phyloP scores from a whole-genome alignment of 2,329 filamentous ascomycete genomes.

The Epichloe hybrida region DNA sequence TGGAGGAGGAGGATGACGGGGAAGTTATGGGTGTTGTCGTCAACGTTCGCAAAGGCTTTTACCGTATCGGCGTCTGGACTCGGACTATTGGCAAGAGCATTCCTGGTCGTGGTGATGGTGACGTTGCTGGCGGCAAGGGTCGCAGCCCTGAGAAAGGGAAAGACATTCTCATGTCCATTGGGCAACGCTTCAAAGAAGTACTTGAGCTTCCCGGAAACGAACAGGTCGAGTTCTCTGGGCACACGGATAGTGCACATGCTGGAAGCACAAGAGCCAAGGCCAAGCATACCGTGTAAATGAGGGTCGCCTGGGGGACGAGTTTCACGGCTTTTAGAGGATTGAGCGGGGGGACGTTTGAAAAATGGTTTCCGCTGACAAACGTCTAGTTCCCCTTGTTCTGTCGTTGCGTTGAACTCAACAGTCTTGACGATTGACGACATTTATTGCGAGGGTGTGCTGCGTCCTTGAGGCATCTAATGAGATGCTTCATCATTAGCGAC shows the following conservation, averaged over 20 bases:
- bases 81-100: constrained; percentile 81
- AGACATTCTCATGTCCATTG: constrained; percentile 73
- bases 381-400: background rate
- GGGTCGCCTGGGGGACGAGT: background rate
- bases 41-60: constrained; percentile 97
- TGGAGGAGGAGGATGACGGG: constrained; percentile 91
- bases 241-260: constrained; percentile 84
- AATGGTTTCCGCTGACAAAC: constrained; percentile 10
- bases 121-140: constrained; percentile 63
- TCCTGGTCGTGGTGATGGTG: constrained; percentile 59
- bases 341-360: constrained; percentile 12
- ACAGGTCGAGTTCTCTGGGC: constrained; percentile 84
- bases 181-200: constrained; percentile 83
- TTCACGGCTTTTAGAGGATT: background rate
- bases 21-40: constrained; percentile 99
- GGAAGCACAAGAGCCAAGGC: constrained; percentile 93
- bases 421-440: constrained; percentile 1
- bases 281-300: constrained; percentile 66
- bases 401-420: background rate
- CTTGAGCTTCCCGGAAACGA: constrained; percentile 67
- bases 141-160: constrained; percentile 69
- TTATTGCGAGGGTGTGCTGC: background rate
- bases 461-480: background rate
- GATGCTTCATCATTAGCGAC: background rate
- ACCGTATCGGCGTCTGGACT: constrained; percentile 95